phyloP scores from a whole-genome alignment of 495 filamentous ascomycete genomes.

The Thermochaetoides thermophila region DNA sequence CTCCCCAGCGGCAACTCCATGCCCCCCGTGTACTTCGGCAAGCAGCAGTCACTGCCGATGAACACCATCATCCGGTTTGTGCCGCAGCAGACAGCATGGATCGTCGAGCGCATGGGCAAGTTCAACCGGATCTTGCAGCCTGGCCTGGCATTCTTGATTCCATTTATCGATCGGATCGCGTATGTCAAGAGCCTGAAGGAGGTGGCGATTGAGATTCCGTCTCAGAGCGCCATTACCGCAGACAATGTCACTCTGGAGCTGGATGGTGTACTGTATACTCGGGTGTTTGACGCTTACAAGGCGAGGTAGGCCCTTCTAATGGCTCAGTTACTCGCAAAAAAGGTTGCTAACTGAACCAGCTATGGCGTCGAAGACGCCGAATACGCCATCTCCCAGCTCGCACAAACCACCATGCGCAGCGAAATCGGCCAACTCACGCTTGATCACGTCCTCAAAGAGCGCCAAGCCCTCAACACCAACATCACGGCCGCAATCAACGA shows the following conservation, averaged over 20 bases:
- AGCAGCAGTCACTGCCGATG: slow-evolving; percentile 49
- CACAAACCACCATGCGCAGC: slow-evolving; percentile 95
- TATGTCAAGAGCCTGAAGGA: slow-evolving; percentile 98
- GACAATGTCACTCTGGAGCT: slow-evolving; percentile 96
- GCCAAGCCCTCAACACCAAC: slow-evolving; percentile 86
- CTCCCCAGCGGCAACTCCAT: slow-evolving; percentile 12
- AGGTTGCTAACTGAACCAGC: too few relatives aligned
- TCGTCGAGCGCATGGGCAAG: slow-evolving; percentile 97
- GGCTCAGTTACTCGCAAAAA: too few relatives aligned
- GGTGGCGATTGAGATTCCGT: slow-evolving; percentile 82
- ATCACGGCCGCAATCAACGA: slow-evolving; percentile 98
- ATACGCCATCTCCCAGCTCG: slow-evolving; percentile 94
- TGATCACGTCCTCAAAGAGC: slow-evolving; percentile 95
- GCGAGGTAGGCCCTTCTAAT: slow-evolving; percentile 62
- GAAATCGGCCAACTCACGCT: slow-evolving; percentile 94
- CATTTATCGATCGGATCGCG: slow-evolving; percentile 87
- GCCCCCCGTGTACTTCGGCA: slow-evolving; percentile 38
- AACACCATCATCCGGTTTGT: slow-evolving; percentile 96
- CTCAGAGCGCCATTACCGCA: slow-evolving; percentile 91
- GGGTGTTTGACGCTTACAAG: slow-evolving; percentile 95
- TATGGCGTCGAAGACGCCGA: slow-evolving; percentile 98
- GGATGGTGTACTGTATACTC: slow-evolving; percentile 87
- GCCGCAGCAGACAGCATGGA: slow-evolving; percentile 97
- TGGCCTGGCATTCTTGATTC: slow-evolving; percentile 75
- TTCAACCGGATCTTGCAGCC: slow-evolving; percentile 86